Evolutionary conservation across 2,329 filamentous ascomycete genomes (phyloP).

Genomic region (Amauroascus verrucosus): DNA sequence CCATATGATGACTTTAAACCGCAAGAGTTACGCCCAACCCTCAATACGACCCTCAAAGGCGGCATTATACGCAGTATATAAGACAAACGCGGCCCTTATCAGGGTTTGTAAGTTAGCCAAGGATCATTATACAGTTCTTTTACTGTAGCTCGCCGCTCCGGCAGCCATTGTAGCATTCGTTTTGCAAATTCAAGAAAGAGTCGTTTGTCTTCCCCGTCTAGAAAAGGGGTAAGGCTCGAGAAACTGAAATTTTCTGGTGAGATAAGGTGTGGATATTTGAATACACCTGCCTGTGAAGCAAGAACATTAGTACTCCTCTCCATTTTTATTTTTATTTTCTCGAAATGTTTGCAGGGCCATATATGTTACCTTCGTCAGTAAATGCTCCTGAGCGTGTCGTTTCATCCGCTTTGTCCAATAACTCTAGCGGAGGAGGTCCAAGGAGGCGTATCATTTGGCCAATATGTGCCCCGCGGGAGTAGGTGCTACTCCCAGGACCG

Average conservation of each 20-base stretch:
- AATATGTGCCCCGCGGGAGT: slow-evolving; percentile 15
- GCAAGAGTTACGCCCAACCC: no score
- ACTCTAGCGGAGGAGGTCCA: slow-evolving; percentile 1
- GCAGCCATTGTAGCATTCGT: slow-evolving; percentile 26
- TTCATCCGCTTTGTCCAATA: slow-evolving; percentile 2
- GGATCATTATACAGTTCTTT: slow-evolving; percentile 25
- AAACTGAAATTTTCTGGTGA: slow-evolving; percentile 1
- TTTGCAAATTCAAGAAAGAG: slow-evolving; percentile 24
- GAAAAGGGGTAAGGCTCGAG: slow-evolving; percentile 6
- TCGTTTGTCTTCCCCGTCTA: slow-evolving; percentile 19
- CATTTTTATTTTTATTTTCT: no score
- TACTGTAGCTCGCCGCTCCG: slow-evolving; percentile 24
- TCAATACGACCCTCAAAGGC: no score
- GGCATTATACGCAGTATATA: no score
- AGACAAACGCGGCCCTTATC: no score
- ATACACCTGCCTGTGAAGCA: background rate
- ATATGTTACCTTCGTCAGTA: slow-evolving; percentile 2
- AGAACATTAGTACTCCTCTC: background rate
- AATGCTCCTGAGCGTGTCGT: background rate
- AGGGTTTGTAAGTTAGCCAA: slow-evolving; percentile 16
- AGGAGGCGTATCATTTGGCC: slow-evolving; percentile 18
- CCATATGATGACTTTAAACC: no score
- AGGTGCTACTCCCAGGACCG: background rate
- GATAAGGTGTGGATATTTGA: slow-evolving; percentile 4
- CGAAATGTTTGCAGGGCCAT: no score